A percentile compares a stretch with the other conserved stretches of the same genome.
Conservation (phyloP, 2,329 filamentous ascomycete species). For the Thermoascus crustaceus region DNA sequence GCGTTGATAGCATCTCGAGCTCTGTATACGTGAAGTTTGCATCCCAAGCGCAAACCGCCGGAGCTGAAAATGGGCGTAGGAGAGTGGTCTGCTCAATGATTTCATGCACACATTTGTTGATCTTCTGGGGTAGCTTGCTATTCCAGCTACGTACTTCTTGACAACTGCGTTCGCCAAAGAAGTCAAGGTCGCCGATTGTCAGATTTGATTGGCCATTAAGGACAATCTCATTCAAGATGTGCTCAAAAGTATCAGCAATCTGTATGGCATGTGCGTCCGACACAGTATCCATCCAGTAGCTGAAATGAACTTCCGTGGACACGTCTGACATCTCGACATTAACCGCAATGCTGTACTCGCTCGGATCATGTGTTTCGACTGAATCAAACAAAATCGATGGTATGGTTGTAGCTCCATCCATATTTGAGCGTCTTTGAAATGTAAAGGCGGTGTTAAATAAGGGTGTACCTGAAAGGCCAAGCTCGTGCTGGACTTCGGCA, state of each 20-base stretch:
- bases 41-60: constrained; percentile 29
- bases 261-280: constrained; percentile 27
- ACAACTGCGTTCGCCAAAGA: constrained; percentile 23
- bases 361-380: constrained; percentile 7
- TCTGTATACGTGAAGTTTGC: constrained; percentile 29
- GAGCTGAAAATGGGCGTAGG: constrained; percentile 13
- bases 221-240: constrained; percentile 23
- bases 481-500: constrained; percentile 17
- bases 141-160: constrained; percentile 29
- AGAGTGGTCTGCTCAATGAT: constrained; percentile 26
- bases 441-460: constrained; percentile 27
- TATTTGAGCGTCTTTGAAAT: constrained; percentile 10
- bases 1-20: constrained; percentile 30
- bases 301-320: constrained; percentile 44
- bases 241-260: constrained; percentile 26
- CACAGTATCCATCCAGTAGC: constrained; percentile 44
- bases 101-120: constrained; percentile 29
- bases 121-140: constrained; percentile 16
- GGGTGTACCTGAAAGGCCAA: constrained; percentile 15
- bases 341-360: constrained; percentile 19
- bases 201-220: constrained; percentile 6
- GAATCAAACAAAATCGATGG: constrained; percentile 6
- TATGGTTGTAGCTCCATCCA: constrained; percentile 1
- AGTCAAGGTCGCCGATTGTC: constrained; percentile 21
- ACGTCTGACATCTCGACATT: constrained; percentile 19